Percentiles rank a stretch among this genome's conserved stretches.
Evolutionary conservation across 2,329 filamentous ascomycete genomes (phyloP).

Genomic region (Colletotrichum paranaense): DNA sequence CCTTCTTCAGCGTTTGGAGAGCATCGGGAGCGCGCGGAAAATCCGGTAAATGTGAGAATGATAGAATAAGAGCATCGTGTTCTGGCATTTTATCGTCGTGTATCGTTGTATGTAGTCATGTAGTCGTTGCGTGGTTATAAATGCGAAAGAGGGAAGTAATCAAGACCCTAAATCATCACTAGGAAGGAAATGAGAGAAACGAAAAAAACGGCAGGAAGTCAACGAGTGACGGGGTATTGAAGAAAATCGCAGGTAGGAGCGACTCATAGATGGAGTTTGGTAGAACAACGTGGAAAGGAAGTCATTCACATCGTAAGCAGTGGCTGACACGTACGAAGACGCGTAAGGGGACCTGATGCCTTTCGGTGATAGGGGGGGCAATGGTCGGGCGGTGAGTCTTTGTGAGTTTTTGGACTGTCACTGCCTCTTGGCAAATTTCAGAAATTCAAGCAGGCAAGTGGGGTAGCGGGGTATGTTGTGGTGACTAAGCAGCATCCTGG

Average conservation of each 20-base stretch:
- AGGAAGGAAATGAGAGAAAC: neutral
- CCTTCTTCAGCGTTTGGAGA: conserved; percentile 75
- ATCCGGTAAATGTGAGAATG: conserved; percentile 60
- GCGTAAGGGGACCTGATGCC: conserved; percentile 29
- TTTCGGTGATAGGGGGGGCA: conserved; percentile 8
- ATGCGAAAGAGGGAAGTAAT: neutral
- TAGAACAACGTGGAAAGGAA: neutral
- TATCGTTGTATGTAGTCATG: neutral
- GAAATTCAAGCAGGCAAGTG: conserved; percentile 19
- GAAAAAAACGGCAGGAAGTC: neutral
- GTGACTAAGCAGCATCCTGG: conserved; percentile 17
- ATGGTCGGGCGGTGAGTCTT: neutral
- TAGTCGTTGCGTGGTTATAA: neutral
- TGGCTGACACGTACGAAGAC: conserved; percentile 28
- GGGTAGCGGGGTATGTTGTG: conserved; percentile 18
- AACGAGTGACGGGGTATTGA: conserved; percentile 5
- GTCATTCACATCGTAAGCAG: conserved; percentile 19
- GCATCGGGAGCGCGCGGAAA: conserved; percentile 62
- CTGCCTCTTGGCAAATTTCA: neutral
- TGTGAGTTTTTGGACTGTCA: neutral
- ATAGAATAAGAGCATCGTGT: conserved; percentile 57
- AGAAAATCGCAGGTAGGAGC: neutral
- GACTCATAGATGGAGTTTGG: neutral
- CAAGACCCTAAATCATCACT: neutral
- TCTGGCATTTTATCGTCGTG: conserved; percentile 48